Evolutionary conservation across 116 monocot species (phyloP).

Genomic region (Iris pallida): DNA sequence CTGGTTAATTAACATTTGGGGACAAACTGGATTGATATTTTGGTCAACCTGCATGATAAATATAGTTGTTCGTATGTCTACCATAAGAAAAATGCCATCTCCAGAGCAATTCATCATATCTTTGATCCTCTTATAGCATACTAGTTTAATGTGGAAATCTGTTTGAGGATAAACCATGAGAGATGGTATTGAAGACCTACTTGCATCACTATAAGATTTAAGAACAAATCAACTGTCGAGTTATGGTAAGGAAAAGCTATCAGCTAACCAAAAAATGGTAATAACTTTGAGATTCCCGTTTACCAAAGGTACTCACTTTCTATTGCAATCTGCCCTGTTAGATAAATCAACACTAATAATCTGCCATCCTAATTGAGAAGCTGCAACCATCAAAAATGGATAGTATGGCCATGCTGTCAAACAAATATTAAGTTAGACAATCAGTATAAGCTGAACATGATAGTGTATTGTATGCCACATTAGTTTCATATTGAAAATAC

Average conservation of each 20-base stretch:
- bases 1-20: too few relatives aligned
- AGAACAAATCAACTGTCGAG: neutral
- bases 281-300: neutral
- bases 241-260: neutral
- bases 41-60: too few relatives aligned
- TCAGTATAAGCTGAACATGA: neutral
- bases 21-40: too few relatives aligned
- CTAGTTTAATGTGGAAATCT: too few relatives aligned
- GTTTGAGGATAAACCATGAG: too few relatives aligned
- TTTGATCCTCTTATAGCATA: too few relatives aligned
- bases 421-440: constrained; percentile 13
- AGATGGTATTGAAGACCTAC: neutral
- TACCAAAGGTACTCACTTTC: constrained; percentile 55
- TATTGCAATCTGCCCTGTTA: constrained; percentile 73
- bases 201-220: neutral
- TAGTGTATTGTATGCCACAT: neutral
- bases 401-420: constrained; percentile 88
- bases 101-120: too few relatives aligned
- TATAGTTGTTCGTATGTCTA: too few relatives aligned
- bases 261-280: neutral
- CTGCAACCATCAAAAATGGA: constrained; percentile 57
- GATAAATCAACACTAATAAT: constrained; percentile 79
- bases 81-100: too few relatives aligned
- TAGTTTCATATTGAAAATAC: neutral
- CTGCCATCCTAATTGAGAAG: constrained; percentile 83